A percentile compares a stretch with the other conserved stretches of the same genome.
phyloP scores from a whole-genome alignment of 495 filamentous ascomycete genomes.

The Xylona heveae region DNA sequence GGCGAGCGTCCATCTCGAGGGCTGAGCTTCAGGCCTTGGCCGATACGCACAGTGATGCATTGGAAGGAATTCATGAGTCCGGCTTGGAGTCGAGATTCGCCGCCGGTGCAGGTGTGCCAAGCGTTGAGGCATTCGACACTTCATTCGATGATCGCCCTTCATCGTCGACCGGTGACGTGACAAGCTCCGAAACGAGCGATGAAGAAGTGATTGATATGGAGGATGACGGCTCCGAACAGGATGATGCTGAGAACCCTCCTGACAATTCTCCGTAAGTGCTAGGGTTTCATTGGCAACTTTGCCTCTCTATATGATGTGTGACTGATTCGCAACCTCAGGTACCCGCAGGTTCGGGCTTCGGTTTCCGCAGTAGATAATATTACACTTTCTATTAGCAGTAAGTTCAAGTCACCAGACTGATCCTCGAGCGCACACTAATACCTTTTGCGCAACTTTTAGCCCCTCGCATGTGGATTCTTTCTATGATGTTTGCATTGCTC shows the following conservation, averaged over 20 bases:
- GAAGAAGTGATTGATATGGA: slow-evolving; percentile 1
- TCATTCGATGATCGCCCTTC: too few relatives aligned
- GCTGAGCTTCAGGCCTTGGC: too few relatives aligned
- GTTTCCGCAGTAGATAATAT: slow-evolving; percentile 54
- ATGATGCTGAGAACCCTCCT: slow-evolving; percentile 25
- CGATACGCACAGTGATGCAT: too few relatives aligned
- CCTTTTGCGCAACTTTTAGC: slow-evolving; percentile 12
- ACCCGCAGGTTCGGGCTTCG: slow-evolving; percentile 57
- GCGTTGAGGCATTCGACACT: too few relatives aligned
- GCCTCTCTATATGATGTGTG: slow-evolving; percentile 1
- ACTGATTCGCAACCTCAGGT: slow-evolving; percentile 8
- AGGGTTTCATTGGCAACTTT: neutral
- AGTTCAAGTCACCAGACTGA: neutral
- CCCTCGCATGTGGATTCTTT: slow-evolving; percentile 68
- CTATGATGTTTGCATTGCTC: slow-evolving; percentile 54
- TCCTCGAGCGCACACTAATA: neutral
- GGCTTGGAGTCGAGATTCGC: too few relatives aligned
- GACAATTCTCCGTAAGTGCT: slow-evolving; percentile 35
- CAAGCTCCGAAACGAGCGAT: neutral
- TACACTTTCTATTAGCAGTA: slow-evolving; percentile 50
- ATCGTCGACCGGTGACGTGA: too few relatives aligned
- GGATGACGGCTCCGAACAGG: slow-evolving; percentile 6
- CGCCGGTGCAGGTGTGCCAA: too few relatives aligned
- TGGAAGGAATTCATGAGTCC: too few relatives aligned
- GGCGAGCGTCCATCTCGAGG: too few relatives aligned